Evolutionary conservation across 139 green algal genomes (phyloP).

Genomic region (Parachlorella kessleri): DNA sequence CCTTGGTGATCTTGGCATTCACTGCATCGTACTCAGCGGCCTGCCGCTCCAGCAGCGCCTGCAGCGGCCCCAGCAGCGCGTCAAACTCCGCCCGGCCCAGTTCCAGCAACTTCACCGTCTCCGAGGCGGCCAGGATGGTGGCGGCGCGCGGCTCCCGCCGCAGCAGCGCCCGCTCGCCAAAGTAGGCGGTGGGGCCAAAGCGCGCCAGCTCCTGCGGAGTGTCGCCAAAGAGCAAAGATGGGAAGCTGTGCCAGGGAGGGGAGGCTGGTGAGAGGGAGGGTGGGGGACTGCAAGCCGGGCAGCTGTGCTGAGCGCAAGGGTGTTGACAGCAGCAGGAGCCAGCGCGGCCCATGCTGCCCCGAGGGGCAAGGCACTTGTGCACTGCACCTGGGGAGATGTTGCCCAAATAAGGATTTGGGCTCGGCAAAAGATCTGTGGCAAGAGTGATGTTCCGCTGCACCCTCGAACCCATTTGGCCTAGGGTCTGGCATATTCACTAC

Average conservation of each 20-base stretch:
- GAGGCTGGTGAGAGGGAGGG: neutral
- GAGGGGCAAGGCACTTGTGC: too few relatives aligned
- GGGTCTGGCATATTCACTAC: too few relatives aligned
- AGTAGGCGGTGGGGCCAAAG: slow-evolving; percentile 66
- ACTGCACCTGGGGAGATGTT: too few relatives aligned
- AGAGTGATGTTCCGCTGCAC: too few relatives aligned
- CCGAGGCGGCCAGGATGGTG: slow-evolving; percentile 71
- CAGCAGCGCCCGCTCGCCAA: slow-evolving; percentile 92
- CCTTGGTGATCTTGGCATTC: slow-evolving; percentile 31
- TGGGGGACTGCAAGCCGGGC: neutral
- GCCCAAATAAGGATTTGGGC: too few relatives aligned
- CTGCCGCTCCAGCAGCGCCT: slow-evolving; percentile 37
- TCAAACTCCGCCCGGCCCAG: slow-evolving; percentile 63
- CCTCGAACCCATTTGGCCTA: too few relatives aligned
- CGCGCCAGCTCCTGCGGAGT: slow-evolving; percentile 10
- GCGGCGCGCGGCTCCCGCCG: slow-evolving; percentile 72
- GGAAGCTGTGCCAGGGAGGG: neutral
- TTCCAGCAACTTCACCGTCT: slow-evolving; percentile 5
- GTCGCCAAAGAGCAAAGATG: neutral
- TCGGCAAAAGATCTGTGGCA: too few relatives aligned
- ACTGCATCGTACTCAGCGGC: slow-evolving; percentile 26
- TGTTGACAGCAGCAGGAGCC: neutral
- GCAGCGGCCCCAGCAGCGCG: slow-evolving; percentile 55
- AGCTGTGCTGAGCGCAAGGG: neutral
- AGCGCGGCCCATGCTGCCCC: too few relatives aligned